These are phyloP conservation scores for Dunaliella primolecta DNA, from an alignment of 139 green algal genomes.

Conservation along the genomic window DNA sequence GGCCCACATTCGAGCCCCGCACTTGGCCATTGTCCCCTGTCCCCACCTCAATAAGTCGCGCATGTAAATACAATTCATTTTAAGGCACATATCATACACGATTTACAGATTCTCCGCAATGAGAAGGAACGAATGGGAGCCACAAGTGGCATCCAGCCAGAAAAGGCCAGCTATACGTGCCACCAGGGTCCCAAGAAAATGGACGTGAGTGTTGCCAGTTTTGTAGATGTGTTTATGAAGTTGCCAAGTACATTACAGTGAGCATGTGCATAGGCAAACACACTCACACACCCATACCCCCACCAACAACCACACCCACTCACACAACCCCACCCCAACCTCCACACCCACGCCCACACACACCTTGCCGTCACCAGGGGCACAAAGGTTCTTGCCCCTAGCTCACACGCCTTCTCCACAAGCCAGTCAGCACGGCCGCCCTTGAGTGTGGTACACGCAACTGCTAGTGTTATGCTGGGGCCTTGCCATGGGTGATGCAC, in stretches of 20 bases:
- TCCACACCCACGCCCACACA: not conserved
- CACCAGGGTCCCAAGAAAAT: no score
- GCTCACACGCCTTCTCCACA: constrained; percentile 86
- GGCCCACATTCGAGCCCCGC: not conserved
- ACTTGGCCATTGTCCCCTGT: no score
- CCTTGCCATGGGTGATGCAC: constrained; percentile 24
- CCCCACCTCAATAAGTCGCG: not conserved
- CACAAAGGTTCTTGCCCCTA: constrained; percentile 69
- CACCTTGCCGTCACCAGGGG: constrained; percentile 74
- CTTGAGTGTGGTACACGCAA: constrained; percentile 74
- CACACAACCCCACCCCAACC: not conserved
- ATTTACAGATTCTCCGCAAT: no score
- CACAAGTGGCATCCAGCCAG: no score
- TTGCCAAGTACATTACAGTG: not conserved
- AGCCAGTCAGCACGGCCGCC: constrained; percentile 83
- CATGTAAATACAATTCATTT: not conserved
- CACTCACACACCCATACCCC: not conserved
- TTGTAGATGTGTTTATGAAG: not conserved
- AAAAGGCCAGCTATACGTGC: no score
- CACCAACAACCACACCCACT: not conserved
- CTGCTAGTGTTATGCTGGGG: constrained; percentile 50
- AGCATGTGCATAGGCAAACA: not conserved
- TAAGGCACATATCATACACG: not conserved
- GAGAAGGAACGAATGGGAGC: no score
- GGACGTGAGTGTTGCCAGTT: no score